Evolutionary conservation across 2,329 filamentous ascomycete genomes (phyloP).

Genomic region (Pyrenophora teres): DNA sequence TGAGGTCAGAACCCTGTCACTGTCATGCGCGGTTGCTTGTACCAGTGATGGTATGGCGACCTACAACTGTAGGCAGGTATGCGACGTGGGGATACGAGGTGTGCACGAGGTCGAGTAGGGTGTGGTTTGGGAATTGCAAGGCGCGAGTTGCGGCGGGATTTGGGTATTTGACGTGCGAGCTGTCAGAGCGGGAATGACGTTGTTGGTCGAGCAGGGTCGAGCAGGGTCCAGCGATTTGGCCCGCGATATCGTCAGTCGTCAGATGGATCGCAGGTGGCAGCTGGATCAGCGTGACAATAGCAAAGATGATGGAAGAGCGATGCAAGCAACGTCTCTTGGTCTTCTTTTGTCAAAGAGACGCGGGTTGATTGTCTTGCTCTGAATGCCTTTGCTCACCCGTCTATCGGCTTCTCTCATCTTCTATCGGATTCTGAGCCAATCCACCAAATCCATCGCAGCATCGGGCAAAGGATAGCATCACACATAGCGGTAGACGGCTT

Average conservation of each 20-base stretch:
- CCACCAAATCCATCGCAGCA: neutral
- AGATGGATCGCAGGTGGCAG: slow-evolving; percentile 6
- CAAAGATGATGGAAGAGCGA: neutral
- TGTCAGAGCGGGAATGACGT: slow-evolving; percentile 34
- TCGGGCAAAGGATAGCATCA: neutral
- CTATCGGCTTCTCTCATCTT: slow-evolving; percentile 26
- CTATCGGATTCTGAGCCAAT: slow-evolving; percentile 30
- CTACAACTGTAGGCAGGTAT: slow-evolving; percentile 17
- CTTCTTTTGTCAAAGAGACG: slow-evolving; percentile 12
- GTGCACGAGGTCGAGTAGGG: slow-evolving; percentile 1
- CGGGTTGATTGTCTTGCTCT: slow-evolving; percentile 24
- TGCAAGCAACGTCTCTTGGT: slow-evolving; percentile 2
- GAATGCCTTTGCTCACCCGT: slow-evolving; percentile 26
- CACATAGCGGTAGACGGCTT: neutral
- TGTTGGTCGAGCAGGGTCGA: slow-evolving; percentile 24
- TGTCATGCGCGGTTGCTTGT: slow-evolving; percentile 33
- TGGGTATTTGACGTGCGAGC: slow-evolving; percentile 9
- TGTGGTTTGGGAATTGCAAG: neutral
- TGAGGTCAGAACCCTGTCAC: slow-evolving; percentile 26
- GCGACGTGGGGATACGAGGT: neutral
- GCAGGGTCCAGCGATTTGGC: slow-evolving; percentile 26
- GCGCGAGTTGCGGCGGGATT: slow-evolving; percentile 21
- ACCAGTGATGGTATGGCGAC: slow-evolving; percentile 19
- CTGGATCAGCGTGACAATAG: neutral
- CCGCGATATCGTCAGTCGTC: slow-evolving; percentile 7